These are phyloP conservation scores for Nemophila menziesii DNA, from an alignment of 257 asterid species.

Conservation along the genomic window DNA sequence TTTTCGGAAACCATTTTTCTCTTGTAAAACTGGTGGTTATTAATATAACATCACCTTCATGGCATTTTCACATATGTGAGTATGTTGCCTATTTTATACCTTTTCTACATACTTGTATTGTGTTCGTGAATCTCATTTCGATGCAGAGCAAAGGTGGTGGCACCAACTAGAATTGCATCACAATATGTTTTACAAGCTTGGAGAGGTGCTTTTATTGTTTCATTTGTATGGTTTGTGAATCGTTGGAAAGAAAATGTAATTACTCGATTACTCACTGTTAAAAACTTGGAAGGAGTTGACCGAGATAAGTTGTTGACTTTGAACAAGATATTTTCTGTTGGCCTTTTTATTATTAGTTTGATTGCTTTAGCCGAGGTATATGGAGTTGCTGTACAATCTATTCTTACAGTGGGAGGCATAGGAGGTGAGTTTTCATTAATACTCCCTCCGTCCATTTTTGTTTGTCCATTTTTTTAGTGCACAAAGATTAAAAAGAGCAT, in stretches of 20 bases:
- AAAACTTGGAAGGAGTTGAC: conserved; percentile 30
- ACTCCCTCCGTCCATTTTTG: too few species aligned
- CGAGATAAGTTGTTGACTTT: conserved; percentile 53
- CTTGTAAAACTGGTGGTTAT: too few species aligned
- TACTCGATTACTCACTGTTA: conserved; percentile 41
- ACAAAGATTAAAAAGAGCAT: too few species aligned
- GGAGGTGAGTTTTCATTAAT: too few species aligned
- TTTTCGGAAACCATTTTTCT: too few species aligned
- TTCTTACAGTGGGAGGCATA: conserved; percentile 86
- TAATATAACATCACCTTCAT: too few species aligned
- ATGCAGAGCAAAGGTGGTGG: conserved; percentile 66
- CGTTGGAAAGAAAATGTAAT: conserved; percentile 80
- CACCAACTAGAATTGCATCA: conserved; percentile 51
- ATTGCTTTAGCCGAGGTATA: conserved; percentile 87
- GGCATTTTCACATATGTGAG: conserved; percentile 77
- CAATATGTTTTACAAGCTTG: conserved; percentile 56
- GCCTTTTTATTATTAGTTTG: conserved; percentile 57
- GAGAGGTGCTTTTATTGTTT: conserved; percentile 57
- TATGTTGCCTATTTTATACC: conserved; percentile 1
- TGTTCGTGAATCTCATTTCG: not conserved
- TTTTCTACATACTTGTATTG: conserved; percentile 2
- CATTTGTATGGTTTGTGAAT: conserved; percentile 75
- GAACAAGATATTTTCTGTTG: conserved; percentile 64
- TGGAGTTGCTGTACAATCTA: conserved; percentile 90
- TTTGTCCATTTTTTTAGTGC: too few species aligned